A percentile compares a stretch with the other conserved stretches of the same genome.
Evolutionary conservation across 176 grass and related monocot species (phyloP).

Genomic region (Ensete glaucum): DNA sequence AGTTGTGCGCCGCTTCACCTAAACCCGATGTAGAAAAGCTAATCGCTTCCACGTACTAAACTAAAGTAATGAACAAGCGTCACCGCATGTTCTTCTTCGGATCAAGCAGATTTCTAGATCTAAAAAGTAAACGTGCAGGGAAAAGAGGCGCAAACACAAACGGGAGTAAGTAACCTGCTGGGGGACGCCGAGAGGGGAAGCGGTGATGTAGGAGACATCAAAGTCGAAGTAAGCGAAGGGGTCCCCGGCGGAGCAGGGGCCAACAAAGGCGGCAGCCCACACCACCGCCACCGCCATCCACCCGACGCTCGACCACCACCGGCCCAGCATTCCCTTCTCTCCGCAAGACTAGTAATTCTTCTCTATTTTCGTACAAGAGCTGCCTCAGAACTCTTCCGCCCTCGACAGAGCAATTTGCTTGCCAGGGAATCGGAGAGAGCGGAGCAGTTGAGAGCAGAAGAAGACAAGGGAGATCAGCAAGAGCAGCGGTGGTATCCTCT

Average conservation of each 20-base stretch:
- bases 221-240: slow-evolving; percentile 34
- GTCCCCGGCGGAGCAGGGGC: not conserved
- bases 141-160: not conserved
- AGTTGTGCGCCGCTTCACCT: too few relatives aligned
- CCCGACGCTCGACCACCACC: not conserved
- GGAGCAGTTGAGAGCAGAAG: too few relatives aligned
- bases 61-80: too few relatives aligned
- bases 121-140: not conserved
- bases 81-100: too few relatives aligned
- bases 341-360: too few relatives aligned
- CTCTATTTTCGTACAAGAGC: too few relatives aligned
- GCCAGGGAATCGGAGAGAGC: too few relatives aligned
- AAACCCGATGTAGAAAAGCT: too few relatives aligned
- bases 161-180: slow-evolving; percentile 33
- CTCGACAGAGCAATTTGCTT: too few relatives aligned
- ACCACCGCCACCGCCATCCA: not conserved
- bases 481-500: too few relatives aligned
- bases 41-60: too few relatives aligned
- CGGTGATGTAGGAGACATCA: slow-evolving; percentile 66
- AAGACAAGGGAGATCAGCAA: too few relatives aligned
- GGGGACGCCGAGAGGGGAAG: slow-evolving; percentile 56
- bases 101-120: not conserved
- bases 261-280: not conserved
- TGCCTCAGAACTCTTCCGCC: not conserved
- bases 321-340: not conserved